Conservation (phyloP, 78 protist genomes). For the Tieghemostelium lacteum region DNA sequence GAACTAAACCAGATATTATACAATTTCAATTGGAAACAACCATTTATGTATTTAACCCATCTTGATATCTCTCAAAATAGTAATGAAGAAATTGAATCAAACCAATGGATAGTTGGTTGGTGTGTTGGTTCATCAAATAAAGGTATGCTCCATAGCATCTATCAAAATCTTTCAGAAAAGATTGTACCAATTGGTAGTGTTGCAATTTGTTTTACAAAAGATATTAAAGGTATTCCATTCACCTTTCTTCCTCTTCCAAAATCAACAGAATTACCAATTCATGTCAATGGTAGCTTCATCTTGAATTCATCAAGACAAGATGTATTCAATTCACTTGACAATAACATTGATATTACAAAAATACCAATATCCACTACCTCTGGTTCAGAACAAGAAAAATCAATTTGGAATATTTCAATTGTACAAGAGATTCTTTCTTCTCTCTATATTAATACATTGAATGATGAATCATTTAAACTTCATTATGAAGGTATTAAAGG, state of each 20-base stretch:
- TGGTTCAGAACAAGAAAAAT: neutral
- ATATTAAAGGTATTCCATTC: neutral
- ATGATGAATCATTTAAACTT: neutral
- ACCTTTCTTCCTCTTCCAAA: slow-evolving; percentile 1
- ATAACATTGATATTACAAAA: too few relatives aligned
- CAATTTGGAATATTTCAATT: slow-evolving; percentile 14
- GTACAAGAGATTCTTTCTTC: neutral
- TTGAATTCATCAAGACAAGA: slow-evolving; percentile 16
- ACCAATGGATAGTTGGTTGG: neutral
- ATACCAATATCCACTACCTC: too few relatives aligned
- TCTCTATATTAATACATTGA: neutral
- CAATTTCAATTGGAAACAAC: neutral
- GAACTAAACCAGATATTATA: neutral
- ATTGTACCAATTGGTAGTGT: slow-evolving; percentile 1
- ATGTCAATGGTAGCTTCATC: slow-evolving; percentile 11
- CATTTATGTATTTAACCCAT: neutral
- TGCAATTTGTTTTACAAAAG: neutral
- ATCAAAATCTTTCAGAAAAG: neutral
- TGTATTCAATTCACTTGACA: slow-evolving; percentile 14
- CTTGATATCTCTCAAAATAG: too few relatives aligned
- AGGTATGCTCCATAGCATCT: neutral
- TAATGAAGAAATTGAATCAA: too few relatives aligned
- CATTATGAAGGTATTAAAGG: neutral
- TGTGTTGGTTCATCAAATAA: neutral
- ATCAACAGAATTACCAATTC: slow-evolving; percentile 6